phyloP scores from a whole-genome alignment of 2,329 filamentous ascomycete species.

The Sordariomycetes sp. region DNA sequence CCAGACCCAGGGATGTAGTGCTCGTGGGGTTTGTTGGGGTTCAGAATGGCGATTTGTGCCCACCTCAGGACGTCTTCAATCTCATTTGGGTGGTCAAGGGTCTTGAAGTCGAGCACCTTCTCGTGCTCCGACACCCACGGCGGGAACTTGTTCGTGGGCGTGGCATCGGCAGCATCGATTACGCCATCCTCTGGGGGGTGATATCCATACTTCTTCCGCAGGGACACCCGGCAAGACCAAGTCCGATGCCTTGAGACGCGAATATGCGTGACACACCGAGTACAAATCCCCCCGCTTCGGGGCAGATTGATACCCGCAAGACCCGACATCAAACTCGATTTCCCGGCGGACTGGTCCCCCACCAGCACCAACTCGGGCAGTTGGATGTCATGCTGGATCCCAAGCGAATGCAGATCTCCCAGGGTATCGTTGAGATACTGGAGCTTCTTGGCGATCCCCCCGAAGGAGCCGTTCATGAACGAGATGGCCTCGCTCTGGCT shows the following conservation, averaged over 20 bases:
- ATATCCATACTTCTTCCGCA: constrained; percentile 56
- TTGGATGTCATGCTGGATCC: constrained; percentile 59
- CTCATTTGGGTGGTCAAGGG: constrained; percentile 45
- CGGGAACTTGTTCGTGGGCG: constrained; percentile 42
- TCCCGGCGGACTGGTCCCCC: constrained; percentile 77
- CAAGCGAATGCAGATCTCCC: constrained; percentile 58
- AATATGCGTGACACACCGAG: constrained; percentile 71
- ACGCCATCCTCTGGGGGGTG: constrained; percentile 24
- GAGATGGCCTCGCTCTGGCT: constrained; percentile 19
- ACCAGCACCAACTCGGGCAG: constrained; percentile 75
- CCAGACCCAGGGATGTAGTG: constrained; percentile 43
- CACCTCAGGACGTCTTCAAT: constrained; percentile 60
- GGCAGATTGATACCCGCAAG: constrained; percentile 63
- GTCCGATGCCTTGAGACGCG: constrained; percentile 46
- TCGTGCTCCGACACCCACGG: constrained; percentile 50
- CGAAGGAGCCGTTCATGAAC: constrained; percentile 31
- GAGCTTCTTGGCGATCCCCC: constrained; percentile 49
- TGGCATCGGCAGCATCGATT: constrained; percentile 36
- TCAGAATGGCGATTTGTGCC: constrained; percentile 69
- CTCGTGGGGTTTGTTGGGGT: constrained; percentile 43
- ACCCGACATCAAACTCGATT: constrained; percentile 58
- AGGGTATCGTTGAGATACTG: constrained; percentile 57
- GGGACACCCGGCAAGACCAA: constrained; percentile 59
- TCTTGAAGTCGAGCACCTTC: constrained; percentile 48
- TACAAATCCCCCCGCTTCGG: constrained; percentile 62